Base-by-base conservation (phyloP, 208 protist genomes). In the Tritrichomonas foetus region DNA sequence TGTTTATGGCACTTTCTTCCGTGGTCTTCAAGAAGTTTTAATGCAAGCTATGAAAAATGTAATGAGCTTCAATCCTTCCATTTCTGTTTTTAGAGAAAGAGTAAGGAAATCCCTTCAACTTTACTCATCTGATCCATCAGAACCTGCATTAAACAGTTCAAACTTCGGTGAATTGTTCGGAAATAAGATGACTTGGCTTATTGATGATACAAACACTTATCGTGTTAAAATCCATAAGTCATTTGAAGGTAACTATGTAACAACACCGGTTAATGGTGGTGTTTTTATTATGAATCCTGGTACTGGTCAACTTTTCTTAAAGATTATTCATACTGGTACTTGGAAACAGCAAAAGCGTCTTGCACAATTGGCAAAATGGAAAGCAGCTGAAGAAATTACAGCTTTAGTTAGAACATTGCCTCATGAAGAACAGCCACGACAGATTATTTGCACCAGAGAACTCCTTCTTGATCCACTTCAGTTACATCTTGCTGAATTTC, bases 281-380 rank as follows among this genome's bases (percentile, higher is more conserved):
- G 99, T 99, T 93, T 98, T 99, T 95, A 98, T 99, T 92, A 99
- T 99, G 96, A 99, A 99, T 96, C 99, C 99, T 55, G 96, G 98
- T 49, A 99, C 98, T 8, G 99, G 99, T 33, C 97, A 99, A 95
- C 96, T 99, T 13, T 99, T 99, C 96, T 97, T 99, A 92, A 99
- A 99, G 96, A 98, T 99, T 64, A 99, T 99, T 94, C 99, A 99
- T 97, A 99, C 99, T 66, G 97, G 96, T 69, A 98, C 99, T 57
- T 99, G 99, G 97, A 97, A 98, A 14, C 99, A 99, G 30, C 99
- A 99, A 96, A 99, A 99, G 96, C 98, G 99, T 94, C 97, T 99
- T 5, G 97, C 97, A n/a, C 99, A 99, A 97, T 97, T 99, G n/a
- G 98, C 99, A 44, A 98, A 99, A 94, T 99, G 99, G 97, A 99